Percentiles rank a stretch among this genome's conserved stretches.
Evolutionary conservation across 257 asterid species (phyloP).

Genomic region (Euphrasia confusa): DNA sequence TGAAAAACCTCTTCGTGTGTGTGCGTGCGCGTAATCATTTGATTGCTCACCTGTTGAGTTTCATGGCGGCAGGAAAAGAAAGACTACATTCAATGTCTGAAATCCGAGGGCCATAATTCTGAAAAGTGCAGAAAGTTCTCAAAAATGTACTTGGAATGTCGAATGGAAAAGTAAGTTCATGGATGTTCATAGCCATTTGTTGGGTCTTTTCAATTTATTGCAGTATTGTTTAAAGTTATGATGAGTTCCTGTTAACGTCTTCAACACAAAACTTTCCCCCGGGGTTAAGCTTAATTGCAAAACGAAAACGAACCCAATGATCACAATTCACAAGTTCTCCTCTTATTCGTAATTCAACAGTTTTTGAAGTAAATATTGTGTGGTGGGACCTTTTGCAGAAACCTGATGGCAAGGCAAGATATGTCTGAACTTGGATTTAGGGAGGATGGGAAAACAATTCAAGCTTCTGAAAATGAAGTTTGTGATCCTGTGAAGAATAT

Average conservation of each 20-base stretch:
- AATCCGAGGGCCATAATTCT: conserved; percentile 68
- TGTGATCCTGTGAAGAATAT: conserved; percentile 22
- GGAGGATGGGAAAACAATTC: conserved; percentile 27
- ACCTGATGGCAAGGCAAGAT: conserved; percentile 97
- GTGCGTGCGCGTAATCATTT: background rate
- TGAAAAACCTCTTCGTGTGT: background rate
- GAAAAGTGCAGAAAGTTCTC: conserved; percentile 77
- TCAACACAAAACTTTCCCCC: background rate
- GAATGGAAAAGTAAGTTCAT: conserved; percentile 77
- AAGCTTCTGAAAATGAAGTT: conserved; percentile 29
- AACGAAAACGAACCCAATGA: background rate
- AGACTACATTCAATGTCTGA: conserved; percentile 70
- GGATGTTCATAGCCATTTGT: background rate
- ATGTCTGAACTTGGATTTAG: conserved; percentile 88
- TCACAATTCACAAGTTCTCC: background rate
- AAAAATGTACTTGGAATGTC: conserved; percentile 77
- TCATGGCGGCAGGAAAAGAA: conserved; percentile 75
- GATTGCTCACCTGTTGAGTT: conserved; percentile 23
- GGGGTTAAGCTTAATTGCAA: background rate
- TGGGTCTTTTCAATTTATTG: background rate
- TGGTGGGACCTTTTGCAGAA: conserved; percentile 43
- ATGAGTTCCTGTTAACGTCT: background rate
- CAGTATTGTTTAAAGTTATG: background rate
- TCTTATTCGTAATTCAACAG: too few species aligned
- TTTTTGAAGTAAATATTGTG: too few species aligned